These are phyloP conservation scores for Erodium trifolium DNA, from an alignment of 441 rosid species.

Conservation along the genomic window DNA sequence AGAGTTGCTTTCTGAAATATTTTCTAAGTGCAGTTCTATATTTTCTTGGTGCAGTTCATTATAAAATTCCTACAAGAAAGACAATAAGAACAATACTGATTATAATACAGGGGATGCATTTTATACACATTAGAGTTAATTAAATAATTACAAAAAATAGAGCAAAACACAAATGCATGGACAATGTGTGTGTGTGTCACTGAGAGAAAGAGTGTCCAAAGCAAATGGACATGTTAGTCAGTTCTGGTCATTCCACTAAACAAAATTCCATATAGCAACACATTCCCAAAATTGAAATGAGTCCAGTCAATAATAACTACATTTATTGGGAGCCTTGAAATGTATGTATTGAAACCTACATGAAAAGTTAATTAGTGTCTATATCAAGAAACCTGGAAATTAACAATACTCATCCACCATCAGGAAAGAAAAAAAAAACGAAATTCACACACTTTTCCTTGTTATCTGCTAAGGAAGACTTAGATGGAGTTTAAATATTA, in stretches of 20 bases:
- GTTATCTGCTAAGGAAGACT: no score
- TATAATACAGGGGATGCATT: neutral
- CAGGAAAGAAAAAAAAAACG: no score
- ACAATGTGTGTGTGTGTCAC: neutral
- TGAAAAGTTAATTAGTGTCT: no score
- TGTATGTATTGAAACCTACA: no score
- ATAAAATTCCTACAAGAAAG: conserved; percentile 36
- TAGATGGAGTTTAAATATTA: no score
- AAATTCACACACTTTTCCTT: no score
- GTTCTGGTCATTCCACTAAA: neutral
- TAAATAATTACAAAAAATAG: neutral
- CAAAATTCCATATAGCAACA: no score
- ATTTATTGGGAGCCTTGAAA: no score
- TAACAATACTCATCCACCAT: no score
- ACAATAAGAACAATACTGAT: conserved; percentile 13
- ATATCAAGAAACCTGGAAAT: no score
- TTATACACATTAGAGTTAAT: neutral
- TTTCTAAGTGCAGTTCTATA: conserved; percentile 24
- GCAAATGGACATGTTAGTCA: neutral
- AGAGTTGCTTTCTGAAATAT: conserved; percentile 20
- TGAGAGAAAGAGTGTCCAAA: neutral
- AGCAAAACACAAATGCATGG: neutral
- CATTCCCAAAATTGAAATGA: no score
- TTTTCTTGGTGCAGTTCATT: conserved; percentile 27
- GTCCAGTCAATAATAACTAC: no score